A percentile compares a stretch with the other conserved stretches of the same genome.
Conservation (phyloP, 768 basidiomycete genomes). For the Macrocybe gigantea region DNA sequence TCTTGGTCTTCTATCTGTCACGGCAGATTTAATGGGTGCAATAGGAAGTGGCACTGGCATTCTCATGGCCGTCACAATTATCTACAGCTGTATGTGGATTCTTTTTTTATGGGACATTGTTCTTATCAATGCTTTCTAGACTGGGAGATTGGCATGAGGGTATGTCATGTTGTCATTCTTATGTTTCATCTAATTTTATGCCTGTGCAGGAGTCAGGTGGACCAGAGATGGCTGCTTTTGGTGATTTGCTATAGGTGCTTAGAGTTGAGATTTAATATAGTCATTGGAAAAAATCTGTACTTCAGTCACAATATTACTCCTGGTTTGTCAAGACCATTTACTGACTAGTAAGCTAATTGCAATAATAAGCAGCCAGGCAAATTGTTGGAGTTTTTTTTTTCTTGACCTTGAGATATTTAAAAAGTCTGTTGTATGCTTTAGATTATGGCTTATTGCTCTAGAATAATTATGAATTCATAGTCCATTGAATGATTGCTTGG, state of each 20-base stretch:
- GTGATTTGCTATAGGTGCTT: conserved; percentile 55
- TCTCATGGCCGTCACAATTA: conserved; percentile 96
- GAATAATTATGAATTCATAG: no score
- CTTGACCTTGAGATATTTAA: no score
- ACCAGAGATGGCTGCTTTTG: conserved; percentile 76
- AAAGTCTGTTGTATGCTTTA: no score
- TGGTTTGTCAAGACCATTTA: no score
- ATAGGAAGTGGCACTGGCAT: conserved; percentile 96
- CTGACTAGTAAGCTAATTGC: no score
- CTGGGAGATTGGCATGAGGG: conserved; percentile 92
- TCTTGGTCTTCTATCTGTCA: conserved; percentile 84
- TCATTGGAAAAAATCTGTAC: no score
- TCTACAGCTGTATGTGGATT: conserved; percentile 74
- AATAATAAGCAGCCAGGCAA: no score
- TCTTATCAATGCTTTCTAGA: conserved; percentile 34
- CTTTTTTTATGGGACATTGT: neutral
- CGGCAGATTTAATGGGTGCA: conserved; percentile 93
- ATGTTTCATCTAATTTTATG: neutral
- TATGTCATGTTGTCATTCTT: conserved; percentile 11
- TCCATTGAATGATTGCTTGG: no score
- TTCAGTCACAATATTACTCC: no score
- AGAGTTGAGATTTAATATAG: no score
- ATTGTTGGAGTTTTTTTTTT: no score
- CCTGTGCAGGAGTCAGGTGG: conserved; percentile 61
- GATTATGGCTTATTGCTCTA: no score